Percentiles rank a stretch among this genome's conserved stretches.
phyloP scores from a whole-genome alignment of 1,139 yeast species.

The Nakaseomyces nivariensis region DNA sequence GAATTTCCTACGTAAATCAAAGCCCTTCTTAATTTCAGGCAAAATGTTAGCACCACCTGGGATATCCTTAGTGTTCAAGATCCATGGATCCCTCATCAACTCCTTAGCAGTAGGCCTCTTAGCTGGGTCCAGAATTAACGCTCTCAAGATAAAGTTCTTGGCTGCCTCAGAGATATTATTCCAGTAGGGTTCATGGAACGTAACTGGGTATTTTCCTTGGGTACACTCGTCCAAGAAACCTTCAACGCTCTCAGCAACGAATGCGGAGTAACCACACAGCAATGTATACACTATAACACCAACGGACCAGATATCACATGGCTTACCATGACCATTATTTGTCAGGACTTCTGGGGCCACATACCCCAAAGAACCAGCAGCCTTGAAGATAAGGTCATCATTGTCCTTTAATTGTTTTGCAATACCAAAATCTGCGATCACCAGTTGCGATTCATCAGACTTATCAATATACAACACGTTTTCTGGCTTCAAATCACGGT shows the following conservation, averaged over 20 bases:
- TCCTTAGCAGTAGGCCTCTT: slow-evolving; percentile 59
- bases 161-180: slow-evolving; percentile 65
- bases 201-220: slow-evolving; percentile 48
- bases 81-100: slow-evolving; percentile 62
- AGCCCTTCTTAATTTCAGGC: slow-evolving; percentile 62
- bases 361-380: slow-evolving; percentile 88
- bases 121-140: slow-evolving; percentile 56
- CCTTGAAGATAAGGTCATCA: slow-evolving; percentile 58
- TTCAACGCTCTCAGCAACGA: slow-evolving; percentile 70
- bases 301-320: slow-evolving; percentile 87
- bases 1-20: slow-evolving; percentile 78
- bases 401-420: slow-evolving; percentile 56
- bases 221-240: slow-evolving; percentile 78
- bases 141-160: slow-evolving; percentile 55
- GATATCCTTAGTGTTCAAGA: slow-evolving; percentile 54
- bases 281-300: slow-evolving; percentile 88
- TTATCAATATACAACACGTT: slow-evolving; percentile 50
- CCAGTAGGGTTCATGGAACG: slow-evolving; percentile 88
- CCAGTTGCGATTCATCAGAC: slow-evolving; percentile 53
- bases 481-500: slow-evolving; percentile 87
- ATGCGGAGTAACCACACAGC: slow-evolving; percentile 88
- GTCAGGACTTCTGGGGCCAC: slow-evolving; percentile 87
- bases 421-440: slow-evolving; percentile 87
- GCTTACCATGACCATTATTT: slow-evolving; percentile 77
- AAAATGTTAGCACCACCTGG: slow-evolving; percentile 64